A percentile compares a stretch with the other conserved stretches of the same genome.
These are phyloP conservation scores for Senecio squalidus DNA, from an alignment of 140 eudicot genomes.

Conservation along the genomic window DNA sequence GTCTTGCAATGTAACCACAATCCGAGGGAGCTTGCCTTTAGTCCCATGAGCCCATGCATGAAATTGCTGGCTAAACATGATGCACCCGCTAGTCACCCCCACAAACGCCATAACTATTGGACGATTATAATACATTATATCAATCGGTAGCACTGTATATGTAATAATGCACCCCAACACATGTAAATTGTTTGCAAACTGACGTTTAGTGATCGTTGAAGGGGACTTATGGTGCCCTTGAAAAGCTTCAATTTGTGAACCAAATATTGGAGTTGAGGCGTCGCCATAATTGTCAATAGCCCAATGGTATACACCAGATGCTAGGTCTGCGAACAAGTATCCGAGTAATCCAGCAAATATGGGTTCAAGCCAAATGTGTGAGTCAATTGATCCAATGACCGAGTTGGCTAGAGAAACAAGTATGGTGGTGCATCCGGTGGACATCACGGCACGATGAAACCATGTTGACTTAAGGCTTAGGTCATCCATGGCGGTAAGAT, in stretches of 20 bases:
- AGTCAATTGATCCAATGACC: slow-evolving; percentile 15
- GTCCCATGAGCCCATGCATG: slow-evolving; percentile 60
- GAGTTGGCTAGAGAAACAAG: slow-evolving; percentile 43
- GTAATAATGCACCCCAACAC: slow-evolving; percentile 43
- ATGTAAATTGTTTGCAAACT: slow-evolving; percentile 51
- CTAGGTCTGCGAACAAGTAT: slow-evolving; percentile 59
- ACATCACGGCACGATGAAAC: slow-evolving; percentile 55
- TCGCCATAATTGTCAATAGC: slow-evolving; percentile 64
- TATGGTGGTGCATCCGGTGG: slow-evolving; percentile 58
- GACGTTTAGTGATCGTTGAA: slow-evolving; percentile 45
- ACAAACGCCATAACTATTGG: slow-evolving; percentile 41
- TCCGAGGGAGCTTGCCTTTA: slow-evolving; percentile 43
- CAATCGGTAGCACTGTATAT: slow-evolving; percentile 34
- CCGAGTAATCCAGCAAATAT: slow-evolving; percentile 40
- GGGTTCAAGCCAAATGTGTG: slow-evolving; percentile 50
- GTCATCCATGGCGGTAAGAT: slow-evolving; percentile 16
- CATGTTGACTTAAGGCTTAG: slow-evolving; percentile 49
- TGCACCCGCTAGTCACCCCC: slow-evolving; percentile 45
- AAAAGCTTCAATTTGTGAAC: slow-evolving; percentile 56
- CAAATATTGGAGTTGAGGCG: slow-evolving; percentile 51
- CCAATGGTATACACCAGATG: slow-evolving; percentile 72
- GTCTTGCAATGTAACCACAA: slow-evolving; percentile 62
- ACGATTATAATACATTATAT: slow-evolving; percentile 25
- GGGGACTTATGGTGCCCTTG: slow-evolving; percentile 70
- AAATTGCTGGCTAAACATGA: slow-evolving; percentile 59